Percentiles rank a stretch among this genome's conserved stretches.
phyloP scores from a whole-genome alignment of 1,284 basidiomycete species.

The Microstroma glucosiphilum region DNA sequence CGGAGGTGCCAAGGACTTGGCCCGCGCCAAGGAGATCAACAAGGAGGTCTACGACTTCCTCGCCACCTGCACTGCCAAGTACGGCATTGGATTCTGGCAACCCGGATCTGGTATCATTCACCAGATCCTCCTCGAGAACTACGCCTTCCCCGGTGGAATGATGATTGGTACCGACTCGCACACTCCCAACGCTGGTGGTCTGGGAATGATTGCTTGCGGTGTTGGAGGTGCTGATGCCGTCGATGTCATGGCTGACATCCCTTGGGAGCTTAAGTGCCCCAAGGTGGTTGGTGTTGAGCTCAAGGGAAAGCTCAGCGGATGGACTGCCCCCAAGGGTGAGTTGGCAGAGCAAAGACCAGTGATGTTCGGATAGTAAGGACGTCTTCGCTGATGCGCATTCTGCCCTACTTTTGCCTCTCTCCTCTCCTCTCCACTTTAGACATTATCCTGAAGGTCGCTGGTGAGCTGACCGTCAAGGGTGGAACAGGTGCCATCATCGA shows the following conservation, averaged over 20 bases:
- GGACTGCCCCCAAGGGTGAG: slow-evolving; percentile 88
- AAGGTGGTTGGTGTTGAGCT: slow-evolving; percentile 98
- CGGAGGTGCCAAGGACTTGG: slow-evolving; percentile 87
- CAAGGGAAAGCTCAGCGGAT: slow-evolving; percentile 87
- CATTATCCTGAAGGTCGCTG: slow-evolving; percentile 49
- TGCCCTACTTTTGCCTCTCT: background rate
- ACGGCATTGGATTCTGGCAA: slow-evolving; percentile 99
- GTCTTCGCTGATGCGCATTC: background rate
- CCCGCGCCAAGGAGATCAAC: slow-evolving; percentile 86
- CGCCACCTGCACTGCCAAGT: slow-evolving; percentile 95
- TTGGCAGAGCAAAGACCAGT: no score
- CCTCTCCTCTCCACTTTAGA: no score
- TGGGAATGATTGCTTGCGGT: slow-evolving; percentile 98
- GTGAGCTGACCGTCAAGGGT: slow-evolving; percentile 51
- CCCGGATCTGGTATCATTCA: slow-evolving; percentile 82
- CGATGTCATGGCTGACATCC: slow-evolving; percentile 93
- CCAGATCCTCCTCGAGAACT: slow-evolving; percentile 81
- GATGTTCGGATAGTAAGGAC: no score
- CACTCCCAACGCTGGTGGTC: slow-evolving; percentile 97
- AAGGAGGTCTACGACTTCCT: slow-evolving; percentile 99
- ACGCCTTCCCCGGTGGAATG: slow-evolving; percentile 95
- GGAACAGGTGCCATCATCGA: slow-evolving; percentile 51
- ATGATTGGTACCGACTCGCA: slow-evolving; percentile 99
- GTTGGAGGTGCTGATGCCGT: slow-evolving; percentile 99
- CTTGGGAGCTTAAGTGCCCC: slow-evolving; percentile 98